Conservation (phyloP, 495 filamentous ascomycete genomes). For the Podospora pseudoanserina region DNA sequence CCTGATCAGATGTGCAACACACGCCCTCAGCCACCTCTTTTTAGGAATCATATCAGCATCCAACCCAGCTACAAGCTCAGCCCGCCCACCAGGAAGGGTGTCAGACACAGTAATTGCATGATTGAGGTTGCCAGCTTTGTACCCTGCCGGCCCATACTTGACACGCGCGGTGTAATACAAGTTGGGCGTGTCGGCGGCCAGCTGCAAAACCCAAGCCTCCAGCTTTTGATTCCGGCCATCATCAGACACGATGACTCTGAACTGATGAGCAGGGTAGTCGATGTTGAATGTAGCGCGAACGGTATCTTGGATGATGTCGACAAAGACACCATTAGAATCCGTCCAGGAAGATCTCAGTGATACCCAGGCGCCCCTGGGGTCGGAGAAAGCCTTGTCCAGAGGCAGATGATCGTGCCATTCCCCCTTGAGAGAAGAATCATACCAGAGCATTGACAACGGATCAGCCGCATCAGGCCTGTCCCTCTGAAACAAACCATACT, state of each 20-base stretch:
- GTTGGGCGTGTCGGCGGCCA: constrained; percentile 32
- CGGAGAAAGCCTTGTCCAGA: neutral
- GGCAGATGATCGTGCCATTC: neutral
- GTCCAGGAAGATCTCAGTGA: constrained; percentile 10
- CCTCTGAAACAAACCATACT: constrained; percentile 4
- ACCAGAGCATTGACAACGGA: constrained; percentile 11
- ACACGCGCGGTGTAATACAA: constrained; percentile 46
- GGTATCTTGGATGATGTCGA: constrained; percentile 52
- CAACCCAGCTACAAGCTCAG: constrained; percentile 49
- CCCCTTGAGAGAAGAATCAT: neutral
- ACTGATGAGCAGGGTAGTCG: constrained; percentile 49
- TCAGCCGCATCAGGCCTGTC: constrained; percentile 11
- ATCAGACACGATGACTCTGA: constrained; percentile 52
- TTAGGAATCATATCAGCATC: constrained; percentile 59
- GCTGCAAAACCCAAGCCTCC: constrained; percentile 26
- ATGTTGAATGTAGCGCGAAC: constrained; percentile 43
- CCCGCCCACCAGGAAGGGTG: constrained; percentile 37
- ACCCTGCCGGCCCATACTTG: constrained; percentile 47
- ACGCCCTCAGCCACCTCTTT: constrained; percentile 48
- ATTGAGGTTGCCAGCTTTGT: constrained; percentile 56
- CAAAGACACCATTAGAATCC: constrained; percentile 4
- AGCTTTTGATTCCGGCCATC: constrained; percentile 43
- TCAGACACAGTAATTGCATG: constrained; percentile 42
- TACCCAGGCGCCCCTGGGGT: constrained; percentile 2
- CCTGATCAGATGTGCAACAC: constrained; percentile 46